Evolutionary conservation across 73 alveolate genomes (phyloP), one percentile per base, ranked within the genome.

Genomic region (Paramecium primaurelia): DNA sequence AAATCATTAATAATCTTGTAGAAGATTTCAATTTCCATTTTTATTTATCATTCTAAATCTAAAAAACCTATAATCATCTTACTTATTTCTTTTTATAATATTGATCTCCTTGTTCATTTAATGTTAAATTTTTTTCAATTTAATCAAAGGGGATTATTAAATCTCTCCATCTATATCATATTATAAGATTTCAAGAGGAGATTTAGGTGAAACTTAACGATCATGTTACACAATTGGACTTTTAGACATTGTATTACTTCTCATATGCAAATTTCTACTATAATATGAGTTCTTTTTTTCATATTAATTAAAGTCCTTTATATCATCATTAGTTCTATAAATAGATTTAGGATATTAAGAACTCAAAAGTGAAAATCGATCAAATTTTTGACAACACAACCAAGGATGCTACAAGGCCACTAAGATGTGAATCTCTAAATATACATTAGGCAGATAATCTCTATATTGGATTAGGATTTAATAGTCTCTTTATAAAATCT

Each of bases 331-430:
- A 45, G 91, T 64, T 47, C 91, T 42, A 34, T 18, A 49, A 64
- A 8, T 64, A 44, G 77, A 4, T 47, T 80, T 42, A 45, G 26
- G 34, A 18, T 18, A 3, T 75, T 75, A 22, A 80, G 2, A 34
- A 80, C 73, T 80, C n/a, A 6, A 22, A 3, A 64, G 77, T 25
- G 91, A 80, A 2, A 80, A 5, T 9, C 77, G 91, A 45, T 80
- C 91, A 47, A 47, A 6, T 44, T 26, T 0, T 38, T 26, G 18
- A 44, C 16, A 26, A 22, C 25, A 80, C 45, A 80, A 80, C 91
- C 91, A 80, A 47, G 91, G 91, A 80, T 80, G 91, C 75, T 42
- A 58, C 58, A 80, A 36, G 58, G 91, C 91, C 91, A 80, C 91
- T 80, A 75, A 44, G 34, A 45, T 45, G 75, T 28, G 87, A 73